Evolutionary conservation across 177 flowering plant species (phyloP).

Genomic region (Telopea speciosissima): DNA sequence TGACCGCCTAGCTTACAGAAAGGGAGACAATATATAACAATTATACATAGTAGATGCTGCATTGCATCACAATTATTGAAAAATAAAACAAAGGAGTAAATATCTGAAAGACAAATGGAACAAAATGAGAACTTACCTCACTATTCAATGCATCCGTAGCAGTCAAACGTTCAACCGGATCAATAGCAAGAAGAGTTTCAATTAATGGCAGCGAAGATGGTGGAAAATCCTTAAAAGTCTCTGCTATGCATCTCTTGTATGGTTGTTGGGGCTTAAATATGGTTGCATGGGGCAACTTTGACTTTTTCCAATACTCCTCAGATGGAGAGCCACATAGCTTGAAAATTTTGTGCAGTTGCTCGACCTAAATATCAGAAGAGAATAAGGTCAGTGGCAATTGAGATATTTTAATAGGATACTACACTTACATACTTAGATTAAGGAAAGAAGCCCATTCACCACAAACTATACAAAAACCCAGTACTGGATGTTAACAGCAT

Average conservation of each 20-base stretch:
- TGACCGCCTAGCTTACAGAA: not conserved
- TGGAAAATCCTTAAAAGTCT: constrained; percentile 26
- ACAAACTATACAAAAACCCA: too few relatives aligned
- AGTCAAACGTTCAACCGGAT: constrained; percentile 24
- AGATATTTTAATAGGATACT: not conserved
- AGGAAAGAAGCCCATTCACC: too few relatives aligned
- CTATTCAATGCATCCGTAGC: constrained; percentile 22
- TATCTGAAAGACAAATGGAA: not conserved
- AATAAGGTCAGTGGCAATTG: not conserved
- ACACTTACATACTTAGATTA: too few relatives aligned
- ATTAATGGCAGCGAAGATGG: constrained; percentile 22
- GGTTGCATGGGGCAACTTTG: constrained; percentile 25
- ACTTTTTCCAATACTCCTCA: constrained; percentile 26
- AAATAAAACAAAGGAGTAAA: not conserved
- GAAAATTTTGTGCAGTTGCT: constrained; percentile 28
- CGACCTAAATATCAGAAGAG: constrained; percentile 15
- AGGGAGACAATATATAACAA: not conserved
- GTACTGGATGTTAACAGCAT: too few relatives aligned
- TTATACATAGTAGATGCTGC: not conserved
- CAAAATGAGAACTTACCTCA: constrained; percentile 16
- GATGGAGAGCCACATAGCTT: constrained; percentile 27
- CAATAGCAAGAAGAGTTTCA: constrained; percentile 29
- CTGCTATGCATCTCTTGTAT: constrained; percentile 22
- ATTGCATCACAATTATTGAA: not conserved
- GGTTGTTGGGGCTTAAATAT: constrained; percentile 26